phyloP scores from a whole-genome alignment of 306 rosid species.

The Cicer cuneatum region DNA sequence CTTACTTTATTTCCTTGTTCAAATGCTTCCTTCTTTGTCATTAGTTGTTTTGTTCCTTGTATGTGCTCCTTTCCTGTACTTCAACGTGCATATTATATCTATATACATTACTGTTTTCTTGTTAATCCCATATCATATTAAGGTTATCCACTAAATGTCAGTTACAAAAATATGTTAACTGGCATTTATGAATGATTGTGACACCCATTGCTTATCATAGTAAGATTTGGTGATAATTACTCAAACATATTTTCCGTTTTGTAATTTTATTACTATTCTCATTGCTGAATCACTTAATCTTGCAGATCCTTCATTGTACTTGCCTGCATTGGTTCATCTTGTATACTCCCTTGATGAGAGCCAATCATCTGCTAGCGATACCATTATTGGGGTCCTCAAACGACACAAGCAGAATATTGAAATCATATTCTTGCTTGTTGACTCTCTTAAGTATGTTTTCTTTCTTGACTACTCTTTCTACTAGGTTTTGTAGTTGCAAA shows the following conservation, averaged over 20 bases:
- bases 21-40: constrained; percentile 31
- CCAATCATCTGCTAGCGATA: constrained; percentile 66
- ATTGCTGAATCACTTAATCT: constrained; percentile 44
- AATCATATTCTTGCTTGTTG: constrained; percentile 74
- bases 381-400: constrained; percentile 69
- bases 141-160: constrained; percentile 12
- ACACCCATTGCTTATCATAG: constrained; percentile 27
- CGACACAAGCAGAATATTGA: constrained; percentile 66
- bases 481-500: constrained; percentile 32
- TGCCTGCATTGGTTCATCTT: constrained; percentile 68
- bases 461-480: constrained; percentile 16
- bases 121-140: not conserved
- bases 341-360: constrained; percentile 63
- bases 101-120: constrained; percentile 18
- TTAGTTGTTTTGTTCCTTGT: not conserved
- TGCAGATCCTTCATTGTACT: constrained; percentile 80
- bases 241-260: not conserved
- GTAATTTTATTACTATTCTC: constrained; percentile 7
- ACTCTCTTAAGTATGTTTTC: constrained; percentile 71
- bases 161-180: constrained; percentile 2
- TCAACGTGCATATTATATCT: constrained; percentile 18
- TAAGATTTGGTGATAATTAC: not conserved
- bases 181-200: constrained; percentile 18
- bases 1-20: constrained; percentile 17
- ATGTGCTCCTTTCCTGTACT: constrained; percentile 14